Percentiles rank a stretch among this genome's conserved stretches.
These are phyloP conservation scores for Ogataea angusta DNA, from an alignment of 805 yeast genomes.

Conservation along the genomic window DNA sequence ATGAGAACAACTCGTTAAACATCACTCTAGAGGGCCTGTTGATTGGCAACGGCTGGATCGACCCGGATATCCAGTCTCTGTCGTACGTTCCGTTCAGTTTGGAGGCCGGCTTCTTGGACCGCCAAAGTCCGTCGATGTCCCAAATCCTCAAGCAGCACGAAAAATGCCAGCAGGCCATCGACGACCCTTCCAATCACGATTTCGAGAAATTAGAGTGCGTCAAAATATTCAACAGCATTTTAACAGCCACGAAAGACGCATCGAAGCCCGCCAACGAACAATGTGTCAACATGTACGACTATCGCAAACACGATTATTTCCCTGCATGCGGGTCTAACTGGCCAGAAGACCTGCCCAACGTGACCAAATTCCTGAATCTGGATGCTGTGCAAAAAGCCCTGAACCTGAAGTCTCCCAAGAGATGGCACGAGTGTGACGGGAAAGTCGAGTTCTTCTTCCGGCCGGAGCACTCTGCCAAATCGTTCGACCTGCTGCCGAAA, in stretches of 20 bases:
- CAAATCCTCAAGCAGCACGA: constrained; percentile 49
- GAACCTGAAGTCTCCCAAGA: constrained; percentile 39
- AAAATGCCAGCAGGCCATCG: constrained; percentile 55
- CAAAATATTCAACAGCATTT: constrained; percentile 38
- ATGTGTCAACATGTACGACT: constrained; percentile 85
- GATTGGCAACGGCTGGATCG: constrained; percentile 94
- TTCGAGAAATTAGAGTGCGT: constrained; percentile 37
- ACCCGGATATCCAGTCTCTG: constrained; percentile 80
- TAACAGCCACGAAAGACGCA: constrained; percentile 31
- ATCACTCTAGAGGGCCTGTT: constrained; percentile 60
- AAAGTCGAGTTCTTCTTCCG: constrained; percentile 51
- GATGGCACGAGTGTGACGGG: constrained; percentile 79
- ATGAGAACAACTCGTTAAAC: constrained; percentile 30
- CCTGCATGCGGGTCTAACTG: constrained; percentile 92
- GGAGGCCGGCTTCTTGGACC: constrained; percentile 52
- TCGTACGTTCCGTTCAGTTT: constrained; percentile 72
- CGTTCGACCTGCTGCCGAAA: constrained; percentile 65
- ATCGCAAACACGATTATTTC: constrained; percentile 61
- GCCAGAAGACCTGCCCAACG: constrained; percentile 63
- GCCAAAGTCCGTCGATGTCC: constrained; percentile 38
- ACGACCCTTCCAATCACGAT: constrained; percentile 22
- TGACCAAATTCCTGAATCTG: constrained; percentile 48
- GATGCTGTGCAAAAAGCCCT: constrained; percentile 47
- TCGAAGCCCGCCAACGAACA: constrained; percentile 35
- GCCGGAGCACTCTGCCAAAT: constrained; percentile 53